Evolutionary conservation across 768 basidiomycete species (phyloP).

Genomic region (Panaeolus papilionaceus): DNA sequence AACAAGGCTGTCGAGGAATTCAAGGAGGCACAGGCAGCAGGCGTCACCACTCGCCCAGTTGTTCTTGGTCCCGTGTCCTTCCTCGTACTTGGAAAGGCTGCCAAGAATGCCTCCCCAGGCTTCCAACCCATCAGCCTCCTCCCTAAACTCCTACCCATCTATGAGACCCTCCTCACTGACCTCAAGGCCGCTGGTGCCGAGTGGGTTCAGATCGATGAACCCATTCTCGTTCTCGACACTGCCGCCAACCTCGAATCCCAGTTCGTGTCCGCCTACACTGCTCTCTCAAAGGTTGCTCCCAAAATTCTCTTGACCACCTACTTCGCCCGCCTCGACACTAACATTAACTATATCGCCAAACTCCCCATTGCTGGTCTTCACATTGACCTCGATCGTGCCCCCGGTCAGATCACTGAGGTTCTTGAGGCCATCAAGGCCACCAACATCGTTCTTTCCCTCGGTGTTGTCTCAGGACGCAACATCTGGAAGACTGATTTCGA

Average conservation of each 20-base stretch:
- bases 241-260: conserved; percentile 80
- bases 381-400: conserved; percentile 95
- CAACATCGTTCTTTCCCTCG: conserved; percentile 84
- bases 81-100: conserved; percentile 91
- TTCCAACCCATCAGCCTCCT: conserved; percentile 95
- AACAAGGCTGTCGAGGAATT: conserved; percentile 96
- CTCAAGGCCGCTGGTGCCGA: conserved; percentile 93
- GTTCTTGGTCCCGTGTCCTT: conserved; percentile 95
- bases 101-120: conserved; percentile 79
- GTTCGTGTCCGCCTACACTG: conserved; percentile 80
- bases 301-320: conserved; percentile 96
- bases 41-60: conserved; percentile 92
- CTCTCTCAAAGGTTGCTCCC: conserved; percentile 82
- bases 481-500: conserved; percentile 98
- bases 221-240: conserved; percentile 90
- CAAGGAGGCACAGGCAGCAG: conserved; percentile 91
- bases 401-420: conserved; percentile 85
- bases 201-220: conserved; percentile 97
- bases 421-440: conserved; percentile 86
- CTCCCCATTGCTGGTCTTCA: conserved; percentile 94
- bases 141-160: conserved; percentile 87
- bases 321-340: conserved; percentile 95
- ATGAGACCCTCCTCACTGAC: conserved; percentile 87
- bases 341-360: conserved; percentile 87
- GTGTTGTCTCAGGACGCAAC: conserved; percentile 97